A percentile compares a stretch with the other conserved stretches of the same genome.
These are phyloP conservation scores for Nemania sp. DNA, from an alignment of 2,329 filamentous ascomycete genomes.

Conservation along the genomic window DNA sequence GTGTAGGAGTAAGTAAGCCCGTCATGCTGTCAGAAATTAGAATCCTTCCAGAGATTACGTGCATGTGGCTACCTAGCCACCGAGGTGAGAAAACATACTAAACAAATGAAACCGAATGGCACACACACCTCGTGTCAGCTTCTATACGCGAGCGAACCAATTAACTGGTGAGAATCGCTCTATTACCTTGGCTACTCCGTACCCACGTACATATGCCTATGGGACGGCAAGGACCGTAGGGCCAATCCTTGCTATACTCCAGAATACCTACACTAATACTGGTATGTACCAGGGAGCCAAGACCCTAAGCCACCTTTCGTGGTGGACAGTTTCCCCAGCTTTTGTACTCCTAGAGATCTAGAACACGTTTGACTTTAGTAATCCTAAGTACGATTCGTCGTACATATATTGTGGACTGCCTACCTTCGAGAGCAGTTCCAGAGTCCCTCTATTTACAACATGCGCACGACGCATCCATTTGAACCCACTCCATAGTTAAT, in stretches of 20 bases:
- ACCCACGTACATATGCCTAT: background rate
- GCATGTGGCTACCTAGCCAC: too few species aligned
- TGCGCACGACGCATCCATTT: background rate
- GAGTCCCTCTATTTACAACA: background rate
- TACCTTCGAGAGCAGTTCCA: too few species aligned
- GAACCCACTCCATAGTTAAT: background rate
- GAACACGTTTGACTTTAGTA: too few species aligned
- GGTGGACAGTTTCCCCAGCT: too few species aligned
- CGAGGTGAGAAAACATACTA: background rate
- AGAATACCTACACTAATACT: too few species aligned
- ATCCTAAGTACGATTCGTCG: too few species aligned
- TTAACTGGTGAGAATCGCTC: background rate
- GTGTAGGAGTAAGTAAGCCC: background rate
- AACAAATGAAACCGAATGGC: background rate
- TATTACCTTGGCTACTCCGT: too few species aligned
- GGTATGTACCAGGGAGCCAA: too few species aligned
- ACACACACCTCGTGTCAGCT: background rate
- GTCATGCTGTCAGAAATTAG: background rate
- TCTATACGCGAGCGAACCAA: background rate
- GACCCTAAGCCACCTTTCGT: too few species aligned
- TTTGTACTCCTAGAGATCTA: too few species aligned
- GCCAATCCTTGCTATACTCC: background rate
- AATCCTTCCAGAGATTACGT: background rate
- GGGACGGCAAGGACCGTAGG: background rate
- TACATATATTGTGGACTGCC: too few species aligned